phyloP scores from a whole-genome alignment of 176 grass and related monocot species.

The Olyra latifolia region DNA sequence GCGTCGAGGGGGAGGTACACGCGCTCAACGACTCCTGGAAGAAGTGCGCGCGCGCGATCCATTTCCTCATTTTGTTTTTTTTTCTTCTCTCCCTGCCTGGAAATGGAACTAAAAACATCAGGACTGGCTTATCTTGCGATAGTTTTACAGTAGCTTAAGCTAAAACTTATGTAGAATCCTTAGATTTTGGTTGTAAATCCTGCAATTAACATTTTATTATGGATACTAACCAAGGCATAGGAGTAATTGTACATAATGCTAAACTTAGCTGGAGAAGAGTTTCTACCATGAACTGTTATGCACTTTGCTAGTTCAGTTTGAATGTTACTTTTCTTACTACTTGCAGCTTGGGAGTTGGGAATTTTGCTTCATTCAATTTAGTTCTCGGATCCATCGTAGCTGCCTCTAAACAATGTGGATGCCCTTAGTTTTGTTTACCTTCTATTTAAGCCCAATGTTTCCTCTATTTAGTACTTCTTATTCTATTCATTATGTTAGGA shows the following conservation, averaged over 20 bases:
- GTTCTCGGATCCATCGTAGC: too few species aligned
- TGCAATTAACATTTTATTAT: neutral
- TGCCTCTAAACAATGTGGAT: too few species aligned
- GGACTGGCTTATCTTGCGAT: neutral
- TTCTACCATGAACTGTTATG: neutral
- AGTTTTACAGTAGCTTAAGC: neutral
- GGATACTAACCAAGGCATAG: neutral
- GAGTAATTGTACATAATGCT: neutral
- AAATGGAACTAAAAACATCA: neutral
- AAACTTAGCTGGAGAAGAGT: neutral
- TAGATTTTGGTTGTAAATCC: conserved; percentile 1
- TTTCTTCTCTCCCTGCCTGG: neutral
- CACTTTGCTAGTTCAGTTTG: neutral
- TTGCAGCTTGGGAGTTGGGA: neutral
- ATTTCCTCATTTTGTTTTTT: neutral
- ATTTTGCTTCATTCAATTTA: too few species aligned
- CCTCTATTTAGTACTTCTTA: neutral
- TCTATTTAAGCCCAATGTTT: conserved; percentile 4
- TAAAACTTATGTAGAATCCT: neutral
- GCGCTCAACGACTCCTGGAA: conserved; percentile 75
- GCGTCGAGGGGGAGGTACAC: conserved; percentile 79
- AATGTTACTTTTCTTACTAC: neutral
- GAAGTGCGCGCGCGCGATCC: conserved; percentile 61
- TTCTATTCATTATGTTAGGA: conserved; percentile 53
- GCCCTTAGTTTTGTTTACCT: neutral